Evolutionary conservation across 2,329 filamentous ascomycete species (phyloP), one percentile per base, ranked within the genome.

Genomic region (Penicillium sp.): DNA sequence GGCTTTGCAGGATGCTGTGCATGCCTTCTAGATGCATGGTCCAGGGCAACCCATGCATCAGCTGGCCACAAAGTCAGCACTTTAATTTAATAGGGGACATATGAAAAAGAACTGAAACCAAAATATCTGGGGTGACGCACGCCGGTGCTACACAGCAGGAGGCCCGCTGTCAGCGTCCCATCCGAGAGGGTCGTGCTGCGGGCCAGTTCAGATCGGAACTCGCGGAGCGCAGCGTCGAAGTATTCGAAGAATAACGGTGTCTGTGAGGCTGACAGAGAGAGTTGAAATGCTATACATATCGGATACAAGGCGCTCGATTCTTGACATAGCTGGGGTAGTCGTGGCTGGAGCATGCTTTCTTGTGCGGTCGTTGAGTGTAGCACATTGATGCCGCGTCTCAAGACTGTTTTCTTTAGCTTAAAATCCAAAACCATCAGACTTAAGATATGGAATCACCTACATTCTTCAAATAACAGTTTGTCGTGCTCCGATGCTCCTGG

Each of bases 11-110:
- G 13, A 70, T 64, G n/a, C 56, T 63, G 50, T 69, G 58, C 60
- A 70, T 67, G 13, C 67, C 67, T 54, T 65, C 60, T 2, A 70
- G 49, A 47, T 70, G 68, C 53, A 69, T 61, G 2, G 64, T 66
- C 67, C 67, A 70, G 1, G 65, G 61, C 7, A 65, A 42, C 3
- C 65, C 65, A 28, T 67, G 65, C 52, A 68, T 60, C 21, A 65
- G 38, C 66, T 69, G n/a, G 23, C 47, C 16, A 18, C 21, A 8
- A 9, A 29, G 39, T 53, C 13, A 57, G 51, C 49, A 39, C 34
- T 1, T 38, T 43, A 43, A 12, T 31, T 1, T 33, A 13, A 13
- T 31, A 21, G 10, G 16, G 29, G 12, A 21, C 8, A 18, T 16
- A n/a, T 3, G 39, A 29, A 28, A 49, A 15, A 26, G 1, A 46